Percentiles rank a stretch among this genome's conserved stretches.
These are phyloP conservation scores for Nemania serpens DNA, from an alignment of 2,329 filamentous ascomycete genomes.

Conservation along the genomic window DNA sequence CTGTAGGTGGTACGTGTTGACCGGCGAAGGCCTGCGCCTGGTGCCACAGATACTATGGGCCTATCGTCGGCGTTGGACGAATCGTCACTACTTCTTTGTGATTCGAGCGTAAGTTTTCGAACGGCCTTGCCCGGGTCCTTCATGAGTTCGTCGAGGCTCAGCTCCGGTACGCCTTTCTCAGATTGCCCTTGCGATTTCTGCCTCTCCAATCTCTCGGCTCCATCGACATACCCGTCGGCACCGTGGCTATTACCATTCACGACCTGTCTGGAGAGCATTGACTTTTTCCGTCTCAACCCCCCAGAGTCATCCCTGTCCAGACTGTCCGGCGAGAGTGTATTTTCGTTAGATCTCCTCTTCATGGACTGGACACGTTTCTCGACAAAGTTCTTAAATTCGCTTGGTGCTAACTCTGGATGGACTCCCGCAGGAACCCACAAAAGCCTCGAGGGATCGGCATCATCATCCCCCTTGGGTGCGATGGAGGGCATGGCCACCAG, in stretches of 20 bases:
- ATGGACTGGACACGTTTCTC: slow-evolving; percentile 93
- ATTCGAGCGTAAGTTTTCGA: slow-evolving; percentile 67
- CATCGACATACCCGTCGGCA: slow-evolving; percentile 75
- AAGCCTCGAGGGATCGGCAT: slow-evolving; percentile 84
- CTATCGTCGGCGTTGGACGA: slow-evolving; percentile 66
- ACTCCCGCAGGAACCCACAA: slow-evolving; percentile 96
- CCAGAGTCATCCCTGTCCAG: slow-evolving; percentile 59
- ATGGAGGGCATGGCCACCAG: slow-evolving; percentile 72
- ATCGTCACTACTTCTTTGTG: slow-evolving; percentile 49
- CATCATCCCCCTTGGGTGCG: slow-evolving; percentile 72
- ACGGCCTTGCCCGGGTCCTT: slow-evolving; percentile 76
- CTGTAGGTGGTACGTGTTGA: slow-evolving; percentile 93
- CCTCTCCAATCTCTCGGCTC: slow-evolving; percentile 77
- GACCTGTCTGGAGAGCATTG: slow-evolving; percentile 92
- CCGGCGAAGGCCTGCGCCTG: slow-evolving; percentile 79
- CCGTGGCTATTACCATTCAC: slow-evolving; percentile 67
- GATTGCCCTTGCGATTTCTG: slow-evolving; percentile 64
- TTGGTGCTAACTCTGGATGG: slow-evolving; percentile 92
- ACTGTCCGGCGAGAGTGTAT: slow-evolving; percentile 63
- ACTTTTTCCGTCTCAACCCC: slow-evolving; percentile 83
- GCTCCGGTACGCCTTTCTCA: slow-evolving; percentile 58
- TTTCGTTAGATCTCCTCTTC: slow-evolving; percentile 78
- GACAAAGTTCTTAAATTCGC: slow-evolving; percentile 95
- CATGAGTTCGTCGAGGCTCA: slow-evolving; percentile 81
- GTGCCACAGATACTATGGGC: slow-evolving; percentile 81